Conservation (phyloP, 805 yeast species). For the Millerozyma miso region DNA sequence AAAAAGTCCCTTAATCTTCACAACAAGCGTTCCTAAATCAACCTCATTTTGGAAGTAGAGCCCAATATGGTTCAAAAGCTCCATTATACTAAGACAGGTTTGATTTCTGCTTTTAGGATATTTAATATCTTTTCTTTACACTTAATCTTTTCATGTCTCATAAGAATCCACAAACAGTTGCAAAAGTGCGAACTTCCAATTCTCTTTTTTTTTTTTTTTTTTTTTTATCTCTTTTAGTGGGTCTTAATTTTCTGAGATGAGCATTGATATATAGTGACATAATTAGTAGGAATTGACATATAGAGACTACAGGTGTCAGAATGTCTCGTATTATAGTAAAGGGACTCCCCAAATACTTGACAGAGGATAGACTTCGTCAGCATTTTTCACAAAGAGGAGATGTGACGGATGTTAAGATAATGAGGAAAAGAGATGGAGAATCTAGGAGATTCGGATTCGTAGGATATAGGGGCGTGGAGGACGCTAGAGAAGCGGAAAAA, state of each 20-base stretch:
- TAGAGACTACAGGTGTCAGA: neutral
- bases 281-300: neutral
- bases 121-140: neutral
- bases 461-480: conserved; percentile 70
- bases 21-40: conserved; percentile 5
- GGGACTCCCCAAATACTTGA: conserved; percentile 74
- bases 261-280: neutral
- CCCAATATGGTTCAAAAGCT: conserved; percentile 31
- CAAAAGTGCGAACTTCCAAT: conserved; percentile 4
- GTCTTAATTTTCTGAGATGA: conserved; percentile 3
- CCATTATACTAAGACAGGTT: conserved; percentile 15
- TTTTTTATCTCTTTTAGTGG: neutral
- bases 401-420: conserved; percentile 84
- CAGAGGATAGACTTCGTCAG: conserved; percentile 65
- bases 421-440: conserved; percentile 77
- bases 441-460: conserved; percentile 91
- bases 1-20: conserved; percentile 14
- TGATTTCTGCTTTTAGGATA: neutral
- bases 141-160: neutral
- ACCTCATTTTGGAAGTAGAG: conserved; percentile 15
- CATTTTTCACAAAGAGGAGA: conserved; percentile 60
- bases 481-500: conserved; percentile 73
- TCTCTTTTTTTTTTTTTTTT: conserved; percentile 3
- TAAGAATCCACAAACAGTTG: conserved; percentile 4
- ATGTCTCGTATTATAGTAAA: conserved; percentile 91